Conservation (phyloP, 2,329 filamentous ascomycete genomes). For the Bipolaris sorokiniana region DNA sequence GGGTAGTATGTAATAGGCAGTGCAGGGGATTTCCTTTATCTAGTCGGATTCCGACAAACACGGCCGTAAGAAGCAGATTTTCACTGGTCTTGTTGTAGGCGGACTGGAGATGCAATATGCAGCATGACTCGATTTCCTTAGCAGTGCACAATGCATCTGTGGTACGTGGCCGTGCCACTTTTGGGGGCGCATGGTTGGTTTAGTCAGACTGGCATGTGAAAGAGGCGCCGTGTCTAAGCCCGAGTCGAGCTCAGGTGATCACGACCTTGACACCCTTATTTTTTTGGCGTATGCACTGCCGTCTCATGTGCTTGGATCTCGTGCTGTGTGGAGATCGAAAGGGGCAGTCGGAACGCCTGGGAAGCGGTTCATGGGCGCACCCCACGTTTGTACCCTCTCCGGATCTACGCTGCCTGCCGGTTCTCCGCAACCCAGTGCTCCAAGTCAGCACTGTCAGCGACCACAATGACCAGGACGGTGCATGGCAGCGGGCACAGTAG, state of each 20-base stretch:
- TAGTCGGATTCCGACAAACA: background rate
- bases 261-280: conserved; percentile 7
- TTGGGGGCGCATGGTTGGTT: background rate
- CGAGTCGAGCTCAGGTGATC: conserved; percentile 2
- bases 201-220: conserved; percentile 14
- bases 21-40: no score
- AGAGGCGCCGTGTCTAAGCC: conserved; percentile 6
- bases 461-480: background rate
- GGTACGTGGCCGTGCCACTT: background rate
- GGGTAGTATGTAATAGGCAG: background rate
- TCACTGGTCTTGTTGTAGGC: background rate
- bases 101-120: background rate
- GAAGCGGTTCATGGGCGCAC: conserved; percentile 1
- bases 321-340: conserved; percentile 16
- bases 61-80: background rate
- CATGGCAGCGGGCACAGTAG: conserved; percentile 14
- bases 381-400: conserved; percentile 21
- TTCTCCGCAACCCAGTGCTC: background rate
- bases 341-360: conserved; percentile 12
- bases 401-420: conserved; percentile 6
- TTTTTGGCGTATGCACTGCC: conserved; percentile 2
- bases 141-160: background rate
- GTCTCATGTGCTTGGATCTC: conserved; percentile 24
- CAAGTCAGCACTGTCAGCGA: background rate
- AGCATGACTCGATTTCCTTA: background rate